phyloP scores from a whole-genome alignment of 2,329 filamentous ascomycete genomes.

The Neofusicoccum parvum region DNA sequence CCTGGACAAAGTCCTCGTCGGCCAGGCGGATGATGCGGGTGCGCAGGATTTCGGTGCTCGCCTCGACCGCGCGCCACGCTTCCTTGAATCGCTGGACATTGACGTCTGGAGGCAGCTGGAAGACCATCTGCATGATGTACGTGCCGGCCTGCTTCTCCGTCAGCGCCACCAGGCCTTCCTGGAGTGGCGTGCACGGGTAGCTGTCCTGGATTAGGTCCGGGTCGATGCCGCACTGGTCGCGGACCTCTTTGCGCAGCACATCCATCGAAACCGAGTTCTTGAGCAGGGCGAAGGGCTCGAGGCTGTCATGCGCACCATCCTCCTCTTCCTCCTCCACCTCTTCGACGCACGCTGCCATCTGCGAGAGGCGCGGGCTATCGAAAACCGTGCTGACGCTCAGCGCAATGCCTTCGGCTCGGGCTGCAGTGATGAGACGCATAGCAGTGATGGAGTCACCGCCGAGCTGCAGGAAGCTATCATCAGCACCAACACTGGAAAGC shows the following conservation, averaged over 20 bases:
- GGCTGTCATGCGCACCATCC: background rate
- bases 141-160: slow-evolving; percentile 43
- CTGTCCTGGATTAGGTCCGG: slow-evolving; percentile 47
- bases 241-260: background rate
- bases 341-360: slow-evolving; percentile 18
- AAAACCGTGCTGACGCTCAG: slow-evolving; percentile 28
- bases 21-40: slow-evolving; percentile 62
- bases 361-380: slow-evolving; percentile 24
- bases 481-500: background rate
- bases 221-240: background rate
- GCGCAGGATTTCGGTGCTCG: slow-evolving; percentile 64
- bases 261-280: background rate
- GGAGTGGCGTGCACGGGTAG: slow-evolving; percentile 58
- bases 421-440: slow-evolving; percentile 28
- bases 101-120: slow-evolving; percentile 27
- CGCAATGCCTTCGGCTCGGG: slow-evolving; percentile 11
- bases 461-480: slow-evolving; percentile 31
- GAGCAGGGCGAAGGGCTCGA: background rate
- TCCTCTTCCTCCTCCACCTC: slow-evolving; percentile 24
- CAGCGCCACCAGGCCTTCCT: slow-evolving; percentile 58
- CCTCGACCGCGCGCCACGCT: slow-evolving; percentile 55
- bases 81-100: slow-evolving; percentile 34
- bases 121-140: slow-evolving; percentile 42
- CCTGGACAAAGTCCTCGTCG: slow-evolving; percentile 26
- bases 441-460: slow-evolving; percentile 40